Evolutionary conservation across 306 rosid species (phyloP), one percentile per base, ranked within the genome.

Genomic region (Carpinus fangiana): DNA sequence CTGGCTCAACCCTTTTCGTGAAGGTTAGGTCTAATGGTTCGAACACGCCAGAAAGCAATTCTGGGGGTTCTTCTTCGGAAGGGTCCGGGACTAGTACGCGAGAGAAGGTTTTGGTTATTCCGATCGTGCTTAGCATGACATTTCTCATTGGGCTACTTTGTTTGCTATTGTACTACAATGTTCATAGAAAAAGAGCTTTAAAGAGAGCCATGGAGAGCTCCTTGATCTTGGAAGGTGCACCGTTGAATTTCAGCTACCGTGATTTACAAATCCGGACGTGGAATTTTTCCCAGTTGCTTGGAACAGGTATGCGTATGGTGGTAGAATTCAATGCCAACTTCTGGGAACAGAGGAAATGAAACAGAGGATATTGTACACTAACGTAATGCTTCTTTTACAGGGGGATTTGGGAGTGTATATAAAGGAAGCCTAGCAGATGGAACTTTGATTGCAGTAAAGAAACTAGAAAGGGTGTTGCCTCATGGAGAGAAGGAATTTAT

Each of bases 401-500:
- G 98, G 36, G 98, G 98, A 78, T 94, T 94, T 83, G 98, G 98
- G 61, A 94, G 86, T 84, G 98, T 92, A 18, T 94, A 90, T 73
- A 94, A 94, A 79, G 98, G 98, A 84, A 89, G 94, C 90, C 86
- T 94, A 26, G 91, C 91, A 72, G 94, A 94, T 88, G 97, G 93
- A 13, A 92, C 96, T 23, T 72, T 90, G 52, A 77, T 94, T 18
- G 98, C 98, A 18, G 97, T 94, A 17, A 94, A 94, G 87, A 94
- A 92, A 86, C 95, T 94, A 53, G 97, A 94, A 18, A 94, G 83
- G 82, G 93, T 94, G 76, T 89, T 92, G 75, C 97, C 98, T 14
- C 98, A 94, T 83, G 98, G 97, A 54, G 96, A 94, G 83, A 94
- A 89, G 80, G 98, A 94, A 80, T 94, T 94, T 36, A 89, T 90